Evolutionary conservation across 306 rosid genomes (phyloP).

Genomic region (Gastrolobium villosum): DNA sequence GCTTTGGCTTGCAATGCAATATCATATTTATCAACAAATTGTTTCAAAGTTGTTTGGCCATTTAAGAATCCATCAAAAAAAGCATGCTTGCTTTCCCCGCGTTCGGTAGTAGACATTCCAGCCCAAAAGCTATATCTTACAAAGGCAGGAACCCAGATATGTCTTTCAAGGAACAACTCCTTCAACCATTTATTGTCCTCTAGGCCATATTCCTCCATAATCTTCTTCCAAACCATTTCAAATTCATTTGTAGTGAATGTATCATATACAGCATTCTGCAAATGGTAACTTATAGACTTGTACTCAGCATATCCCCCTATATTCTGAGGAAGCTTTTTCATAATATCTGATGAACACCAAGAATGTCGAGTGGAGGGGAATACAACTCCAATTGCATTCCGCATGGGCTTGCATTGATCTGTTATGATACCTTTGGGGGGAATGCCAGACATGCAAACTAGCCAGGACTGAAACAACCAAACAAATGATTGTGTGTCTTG

Average conservation of each 20-base stretch:
- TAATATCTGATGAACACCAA: neutral
- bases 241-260: slow-evolving; percentile 6
- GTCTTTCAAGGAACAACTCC: neutral
- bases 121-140: neutral
- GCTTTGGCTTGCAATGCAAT: neutral
- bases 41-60: neutral
- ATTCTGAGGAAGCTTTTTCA: neutral
- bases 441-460: neutral
- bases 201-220: neutral
- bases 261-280: neutral
- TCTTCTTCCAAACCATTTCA: neutral
- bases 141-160: neutral
- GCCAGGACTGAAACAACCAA: slow-evolving; percentile 7
- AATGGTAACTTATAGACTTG: neutral
- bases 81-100: neutral
- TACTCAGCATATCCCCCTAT: neutral
- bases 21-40: neutral
- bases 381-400: neutral
- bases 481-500: neutral
- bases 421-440: neutral
- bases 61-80: neutral
- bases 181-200: neutral
- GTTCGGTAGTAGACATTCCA: neutral
- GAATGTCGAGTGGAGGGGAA: neutral
- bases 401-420: neutral